These are phyloP conservation scores for Scleroderma citrinum DNA, from an alignment of 768 basidiomycete species.

Conservation along the genomic window DNA sequence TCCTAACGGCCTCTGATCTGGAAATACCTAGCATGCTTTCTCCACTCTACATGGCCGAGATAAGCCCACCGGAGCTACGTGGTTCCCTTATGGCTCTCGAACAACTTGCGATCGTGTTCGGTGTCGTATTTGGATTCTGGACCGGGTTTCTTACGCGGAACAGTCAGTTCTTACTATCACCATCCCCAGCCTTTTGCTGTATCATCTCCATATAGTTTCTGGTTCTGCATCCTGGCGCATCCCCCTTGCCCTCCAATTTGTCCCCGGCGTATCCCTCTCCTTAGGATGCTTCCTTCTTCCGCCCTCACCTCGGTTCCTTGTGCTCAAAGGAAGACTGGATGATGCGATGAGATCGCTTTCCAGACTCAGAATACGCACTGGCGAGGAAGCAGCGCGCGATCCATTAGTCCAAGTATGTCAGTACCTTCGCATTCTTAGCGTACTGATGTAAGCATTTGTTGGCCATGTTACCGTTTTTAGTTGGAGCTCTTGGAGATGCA, in stretches of 20 bases:
- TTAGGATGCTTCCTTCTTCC: conserved; percentile 50
- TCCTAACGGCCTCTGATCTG: not conserved
- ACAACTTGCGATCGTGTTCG: conserved; percentile 74
- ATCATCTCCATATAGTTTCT: conserved; percentile 36
- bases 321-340: conserved; percentile 43
- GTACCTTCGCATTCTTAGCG: not conserved
- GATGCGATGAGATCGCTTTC: conserved; percentile 58
- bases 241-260: conserved; percentile 64
- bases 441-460: not conserved
- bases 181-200: not conserved
- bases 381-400: conserved; percentile 44
- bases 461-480: conserved; percentile 25
- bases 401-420: conserved; percentile 42
- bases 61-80: conserved; percentile 72
- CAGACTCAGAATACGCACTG: conserved; percentile 40
- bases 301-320: conserved; percentile 43
- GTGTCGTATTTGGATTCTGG: conserved; percentile 83
- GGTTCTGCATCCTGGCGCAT: conserved; percentile 71
- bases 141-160: conserved; percentile 67
- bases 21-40: conserved; percentile 57
- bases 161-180: conserved; percentile 27
- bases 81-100: conserved; percentile 77
- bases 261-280: conserved; percentile 62
- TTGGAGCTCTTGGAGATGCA: conserved; percentile 75
- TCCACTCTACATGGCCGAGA: conserved; percentile 80